phyloP scores from a whole-genome alignment of 140 eudicot species.

The Anethum foeniculum region DNA sequence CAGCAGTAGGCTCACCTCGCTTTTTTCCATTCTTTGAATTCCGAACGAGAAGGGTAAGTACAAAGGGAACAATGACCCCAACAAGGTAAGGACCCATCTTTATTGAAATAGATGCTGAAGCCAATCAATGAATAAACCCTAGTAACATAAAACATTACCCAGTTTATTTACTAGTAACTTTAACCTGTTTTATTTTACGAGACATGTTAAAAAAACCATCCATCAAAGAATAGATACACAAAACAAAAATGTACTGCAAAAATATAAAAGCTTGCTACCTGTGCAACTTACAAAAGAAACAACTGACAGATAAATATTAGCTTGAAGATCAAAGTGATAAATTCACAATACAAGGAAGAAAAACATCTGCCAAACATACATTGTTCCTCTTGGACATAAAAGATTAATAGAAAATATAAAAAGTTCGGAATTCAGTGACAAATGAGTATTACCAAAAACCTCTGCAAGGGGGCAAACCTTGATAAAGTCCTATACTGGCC shows the following conservation, averaged over 20 bases:
- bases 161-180: not conserved
- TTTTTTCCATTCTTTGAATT: conserved; percentile 43
- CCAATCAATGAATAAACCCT: not conserved
- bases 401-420: not conserved
- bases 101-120: not conserved
- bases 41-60: conserved; percentile 51
- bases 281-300: not conserved
- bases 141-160: conserved; percentile 7
- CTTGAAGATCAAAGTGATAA: not conserved
- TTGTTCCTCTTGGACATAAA: not conserved
- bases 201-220: not conserved
- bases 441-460: not conserved
- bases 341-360: not conserved
- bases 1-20: conserved; percentile 64
- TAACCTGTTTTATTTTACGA: not conserved
- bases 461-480: not conserved
- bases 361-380: not conserved
- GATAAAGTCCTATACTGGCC: not conserved
- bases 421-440: not conserved
- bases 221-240: not conserved
- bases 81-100: conserved; percentile 66
- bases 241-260: not conserved
- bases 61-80: conserved; percentile 68
- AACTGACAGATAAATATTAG: not conserved
- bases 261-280: not conserved